Evolutionary conservation across 2,329 filamentous ascomycete species (phyloP).

Genomic region (Microascus cirrosus): DNA sequence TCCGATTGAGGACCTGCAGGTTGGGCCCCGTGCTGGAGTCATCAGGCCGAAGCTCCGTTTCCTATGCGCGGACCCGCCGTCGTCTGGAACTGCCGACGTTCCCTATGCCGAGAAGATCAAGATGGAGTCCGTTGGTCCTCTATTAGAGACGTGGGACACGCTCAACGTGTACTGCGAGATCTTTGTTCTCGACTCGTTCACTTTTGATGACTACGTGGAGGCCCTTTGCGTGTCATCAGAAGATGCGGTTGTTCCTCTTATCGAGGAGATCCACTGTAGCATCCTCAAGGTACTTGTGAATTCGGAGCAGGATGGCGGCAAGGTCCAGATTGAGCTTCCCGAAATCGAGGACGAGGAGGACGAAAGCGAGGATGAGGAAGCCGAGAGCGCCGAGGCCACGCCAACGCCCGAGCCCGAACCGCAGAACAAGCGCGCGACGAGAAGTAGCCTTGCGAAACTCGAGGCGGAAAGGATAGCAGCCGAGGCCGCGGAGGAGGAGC

Average conservation of each 20-base stretch:
- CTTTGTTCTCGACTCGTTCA: conserved; percentile 90
- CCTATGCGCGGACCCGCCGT: conserved; percentile 54
- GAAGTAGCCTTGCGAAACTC: conserved; percentile 74
- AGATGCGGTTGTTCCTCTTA: conserved; percentile 67
- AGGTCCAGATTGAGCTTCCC: conserved; percentile 67
- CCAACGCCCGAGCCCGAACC: conserved; percentile 62
- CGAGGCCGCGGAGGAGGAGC: conserved; percentile 43
- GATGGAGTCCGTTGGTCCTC: conserved; percentile 74
- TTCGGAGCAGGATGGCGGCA: conserved; percentile 62
- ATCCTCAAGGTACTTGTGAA: conserved; percentile 79
- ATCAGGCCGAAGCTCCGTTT: conserved; percentile 70
- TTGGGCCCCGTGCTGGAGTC: conserved; percentile 55
- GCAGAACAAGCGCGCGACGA: conserved; percentile 60
- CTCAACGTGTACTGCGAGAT: conserved; percentile 97
- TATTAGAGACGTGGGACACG: conserved; percentile 92
- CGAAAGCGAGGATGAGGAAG: conserved; percentile 49
- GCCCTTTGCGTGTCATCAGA: conserved; percentile 69
- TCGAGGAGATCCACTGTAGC: conserved; percentile 85
- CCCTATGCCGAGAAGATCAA: conserved; percentile 40
- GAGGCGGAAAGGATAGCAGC: conserved; percentile 60
- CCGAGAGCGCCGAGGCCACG: conserved; percentile 44
- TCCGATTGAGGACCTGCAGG: conserved; percentile 85
- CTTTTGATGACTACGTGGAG: conserved; percentile 91
- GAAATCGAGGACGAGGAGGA: conserved; percentile 63
- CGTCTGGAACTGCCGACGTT: conserved; percentile 28